Evolutionary conservation across 768 basidiomycete genomes (phyloP).

Genomic region (Psilocybe cubensis): DNA sequence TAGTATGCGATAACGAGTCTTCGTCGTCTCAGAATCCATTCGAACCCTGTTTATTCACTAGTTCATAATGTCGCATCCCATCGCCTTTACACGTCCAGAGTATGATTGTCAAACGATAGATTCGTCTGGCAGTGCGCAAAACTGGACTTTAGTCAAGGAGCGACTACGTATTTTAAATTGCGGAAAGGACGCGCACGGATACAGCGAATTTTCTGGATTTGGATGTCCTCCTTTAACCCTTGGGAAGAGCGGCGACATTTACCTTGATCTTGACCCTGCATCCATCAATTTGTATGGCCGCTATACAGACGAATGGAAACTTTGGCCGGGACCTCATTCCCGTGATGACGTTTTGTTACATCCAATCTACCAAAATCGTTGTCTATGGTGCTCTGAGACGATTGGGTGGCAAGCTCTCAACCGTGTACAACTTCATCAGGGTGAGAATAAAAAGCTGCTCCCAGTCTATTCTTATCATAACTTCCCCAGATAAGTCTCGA

Average conservation of each 20-base stretch:
- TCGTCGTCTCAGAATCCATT: too few relatives aligned
- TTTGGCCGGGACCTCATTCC: constrained; percentile 11
- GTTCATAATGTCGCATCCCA: not conserved
- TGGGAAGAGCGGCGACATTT: constrained; percentile 14
- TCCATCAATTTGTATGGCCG: constrained; percentile 11
- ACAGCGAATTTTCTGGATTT: constrained; percentile 13
- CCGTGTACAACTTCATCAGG: not conserved
- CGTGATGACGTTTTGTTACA: not conserved
- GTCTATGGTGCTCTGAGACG: not conserved
- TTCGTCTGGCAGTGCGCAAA: not conserved
- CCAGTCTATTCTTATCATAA: not conserved
- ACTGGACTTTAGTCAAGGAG: not conserved
- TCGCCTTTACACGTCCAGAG: not conserved
- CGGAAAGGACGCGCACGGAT: not conserved
- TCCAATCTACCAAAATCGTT: not conserved
- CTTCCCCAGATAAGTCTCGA: not conserved
- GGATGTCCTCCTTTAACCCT: constrained; percentile 5
- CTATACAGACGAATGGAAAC: constrained; percentile 12
- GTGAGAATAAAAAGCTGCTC: too few relatives aligned
- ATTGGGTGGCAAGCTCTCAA: not conserved
- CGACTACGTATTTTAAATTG: not conserved
- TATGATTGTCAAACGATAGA: not conserved
- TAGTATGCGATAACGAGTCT: too few relatives aligned
- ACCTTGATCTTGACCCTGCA: constrained; percentile 13
- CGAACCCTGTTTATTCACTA: too few relatives aligned